phyloP scores from a whole-genome alignment of 1,284 basidiomycete genomes.

The Sanguinoderma infundibulare region DNA sequence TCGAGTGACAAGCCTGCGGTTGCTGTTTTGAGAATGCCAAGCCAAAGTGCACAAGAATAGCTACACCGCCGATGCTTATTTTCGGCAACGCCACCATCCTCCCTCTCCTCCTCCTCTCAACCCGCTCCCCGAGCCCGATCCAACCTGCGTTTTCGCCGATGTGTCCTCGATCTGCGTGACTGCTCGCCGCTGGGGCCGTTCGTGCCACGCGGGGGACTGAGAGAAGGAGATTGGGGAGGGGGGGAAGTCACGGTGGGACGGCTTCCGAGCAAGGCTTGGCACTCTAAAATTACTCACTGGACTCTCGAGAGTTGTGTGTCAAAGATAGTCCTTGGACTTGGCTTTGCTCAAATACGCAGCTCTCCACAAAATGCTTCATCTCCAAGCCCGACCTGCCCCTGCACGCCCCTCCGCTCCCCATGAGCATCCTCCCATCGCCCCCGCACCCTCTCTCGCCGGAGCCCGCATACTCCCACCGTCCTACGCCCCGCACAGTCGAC shows the following conservation, averaged over 20 bases:
- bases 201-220: neutral
- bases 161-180: too few relatives aligned
- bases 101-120: slow-evolving; percentile 5
- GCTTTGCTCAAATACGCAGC: slow-evolving; percentile 38
- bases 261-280: slow-evolving; percentile 36
- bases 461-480: slow-evolving; percentile 30
- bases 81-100: slow-evolving; percentile 24
- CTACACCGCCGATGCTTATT: slow-evolving; percentile 25
- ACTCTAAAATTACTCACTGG: slow-evolving; percentile 36
- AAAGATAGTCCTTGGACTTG: slow-evolving; percentile 39
- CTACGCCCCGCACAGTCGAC: slow-evolving; percentile 26
- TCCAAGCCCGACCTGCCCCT: slow-evolving; percentile 21
- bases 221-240: slow-evolving; percentile 3
- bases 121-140: neutral
- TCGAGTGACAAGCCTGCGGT: slow-evolving; percentile 20
- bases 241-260: slow-evolving; percentile 24
- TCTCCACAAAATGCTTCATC: slow-evolving; percentile 20
- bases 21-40: slow-evolving; percentile 27
- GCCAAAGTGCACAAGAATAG: slow-evolving; percentile 25
- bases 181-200: too few relatives aligned
- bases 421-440: slow-evolving; percentile 32
- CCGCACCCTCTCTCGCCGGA: slow-evolving; percentile 32
- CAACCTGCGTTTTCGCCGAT: neutral
- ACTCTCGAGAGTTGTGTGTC: slow-evolving; percentile 33
- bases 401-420: slow-evolving; percentile 19